Conservation (phyloP, 257 asterid species). For the Leonotis leonurus region DNA sequence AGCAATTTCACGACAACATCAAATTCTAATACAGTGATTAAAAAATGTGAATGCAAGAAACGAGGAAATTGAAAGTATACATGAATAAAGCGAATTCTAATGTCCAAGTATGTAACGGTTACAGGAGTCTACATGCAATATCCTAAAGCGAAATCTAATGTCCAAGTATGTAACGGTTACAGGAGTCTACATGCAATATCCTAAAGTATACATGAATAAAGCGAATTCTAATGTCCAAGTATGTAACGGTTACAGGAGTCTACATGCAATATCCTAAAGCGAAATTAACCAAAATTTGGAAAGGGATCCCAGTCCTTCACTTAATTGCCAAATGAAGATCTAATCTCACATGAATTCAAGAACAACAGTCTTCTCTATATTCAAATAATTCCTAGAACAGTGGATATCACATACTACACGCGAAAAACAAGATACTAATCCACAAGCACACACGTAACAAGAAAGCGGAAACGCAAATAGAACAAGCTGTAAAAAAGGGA, state of each 20-base stretch:
- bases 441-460: not conserved
- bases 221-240: no score
- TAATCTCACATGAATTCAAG: not conserved
- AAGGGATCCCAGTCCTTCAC: not conserved
- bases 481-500: slow-evolving; percentile 7
- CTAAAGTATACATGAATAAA: not conserved
- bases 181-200: not conserved
- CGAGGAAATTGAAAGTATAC: not conserved
- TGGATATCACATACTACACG: not conserved
- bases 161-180: not conserved
- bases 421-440: not conserved
- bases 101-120: no score
- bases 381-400: slow-evolving; percentile 4
- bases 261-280: not conserved
- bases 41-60: not conserved
- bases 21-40: not conserved
- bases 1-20: not conserved
- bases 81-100: not conserved
- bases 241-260: no score
- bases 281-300: not conserved
- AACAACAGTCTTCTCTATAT: not conserved
- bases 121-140: not conserved
- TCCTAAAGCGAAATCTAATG: slow-evolving; percentile 1
- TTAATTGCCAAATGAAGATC: slow-evolving; percentile 16
- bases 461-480: not conserved